These are phyloP conservation scores for Fusarium nurragi DNA, from an alignment of 2,329 filamentous ascomycete species.

Conservation along the genomic window DNA sequence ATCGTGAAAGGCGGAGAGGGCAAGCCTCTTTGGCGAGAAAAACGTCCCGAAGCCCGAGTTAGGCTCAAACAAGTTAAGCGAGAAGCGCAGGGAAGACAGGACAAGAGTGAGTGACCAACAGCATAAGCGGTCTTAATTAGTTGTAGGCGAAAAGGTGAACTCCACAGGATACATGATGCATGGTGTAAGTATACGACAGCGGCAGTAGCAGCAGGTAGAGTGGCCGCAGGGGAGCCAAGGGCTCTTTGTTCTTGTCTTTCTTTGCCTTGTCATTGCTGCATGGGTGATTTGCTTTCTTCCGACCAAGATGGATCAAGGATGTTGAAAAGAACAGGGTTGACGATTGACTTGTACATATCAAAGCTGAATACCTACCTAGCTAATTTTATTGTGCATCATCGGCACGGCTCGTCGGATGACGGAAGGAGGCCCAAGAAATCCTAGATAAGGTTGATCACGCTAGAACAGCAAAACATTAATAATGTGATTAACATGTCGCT, in stretches of 20 bases:
- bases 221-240: constrained; percentile 40
- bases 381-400: neutral
- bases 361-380: neutral
- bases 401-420: constrained; percentile 9
- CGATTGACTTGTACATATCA: too few relatives aligned
- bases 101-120: constrained; percentile 21
- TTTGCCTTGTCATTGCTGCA: constrained; percentile 17
- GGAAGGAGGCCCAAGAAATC: neutral
- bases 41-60: constrained; percentile 38
- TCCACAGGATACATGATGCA: constrained; percentile 22
- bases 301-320: neutral
- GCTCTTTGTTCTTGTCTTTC: neutral
- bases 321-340: neutral
- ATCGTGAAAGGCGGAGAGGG: constrained; percentile 51
- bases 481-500: neutral
- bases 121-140: constrained; percentile 7
- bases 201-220: constrained; percentile 26
- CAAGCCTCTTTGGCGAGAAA: constrained; percentile 36
- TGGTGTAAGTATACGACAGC: neutral
- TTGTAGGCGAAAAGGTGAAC: constrained; percentile 9
- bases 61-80: constrained; percentile 24
- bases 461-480: constrained; percentile 9
- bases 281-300: too few relatives aligned
- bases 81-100: constrained; percentile 9
- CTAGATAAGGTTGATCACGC: constrained; percentile 33